Evolutionary conservation across 805 yeast species (phyloP).

Genomic region (Wickerhamiella allomyrinae): DNA sequence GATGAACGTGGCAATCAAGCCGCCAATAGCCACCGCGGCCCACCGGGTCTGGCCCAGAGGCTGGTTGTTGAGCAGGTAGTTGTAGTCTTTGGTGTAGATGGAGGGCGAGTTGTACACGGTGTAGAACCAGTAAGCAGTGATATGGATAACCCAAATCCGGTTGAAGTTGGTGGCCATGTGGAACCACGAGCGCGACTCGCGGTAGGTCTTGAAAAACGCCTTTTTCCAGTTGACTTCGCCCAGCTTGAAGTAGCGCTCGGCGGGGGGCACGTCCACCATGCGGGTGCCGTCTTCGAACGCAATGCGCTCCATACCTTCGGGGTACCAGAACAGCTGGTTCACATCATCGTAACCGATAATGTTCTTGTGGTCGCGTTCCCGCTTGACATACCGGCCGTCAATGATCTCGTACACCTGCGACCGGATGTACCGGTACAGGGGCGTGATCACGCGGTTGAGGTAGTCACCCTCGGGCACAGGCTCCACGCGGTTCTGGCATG

Average conservation of each 20-base stretch:
- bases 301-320: conserved; percentile 93
- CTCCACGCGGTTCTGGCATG: conserved; percentile 61
- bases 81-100: conserved; percentile 73
- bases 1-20: conserved; percentile 66
- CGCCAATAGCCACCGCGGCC: conserved; percentile 90
- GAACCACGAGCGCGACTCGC: conserved; percentile 94
- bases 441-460: conserved; percentile 84
- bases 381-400: conserved; percentile 43
- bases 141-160: conserved; percentile 95
- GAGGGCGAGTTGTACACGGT: conserved; percentile 86
- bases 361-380: conserved; percentile 54
- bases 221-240: conserved; percentile 88
- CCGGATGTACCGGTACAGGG: conserved; percentile 55
- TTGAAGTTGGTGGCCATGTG: conserved; percentile 89
- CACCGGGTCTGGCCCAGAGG: conserved; percentile 86
- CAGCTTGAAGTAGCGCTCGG: conserved; percentile 75
- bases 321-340: conserved; percentile 98
- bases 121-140: conserved; percentile 87
- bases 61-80: conserved; percentile 65
- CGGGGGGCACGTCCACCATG: conserved; percentile 75
- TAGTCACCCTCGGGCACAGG: conserved; percentile 50
- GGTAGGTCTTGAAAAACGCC: conserved; percentile 90
- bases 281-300: conserved; percentile 84
- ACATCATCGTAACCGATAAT: conserved; percentile 86
- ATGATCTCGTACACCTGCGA: conserved; percentile 49